Evolutionary conservation across 441 rosid species (phyloP), one percentile per base, ranked within the genome.

Genomic region (Aleurites moluccanus): DNA sequence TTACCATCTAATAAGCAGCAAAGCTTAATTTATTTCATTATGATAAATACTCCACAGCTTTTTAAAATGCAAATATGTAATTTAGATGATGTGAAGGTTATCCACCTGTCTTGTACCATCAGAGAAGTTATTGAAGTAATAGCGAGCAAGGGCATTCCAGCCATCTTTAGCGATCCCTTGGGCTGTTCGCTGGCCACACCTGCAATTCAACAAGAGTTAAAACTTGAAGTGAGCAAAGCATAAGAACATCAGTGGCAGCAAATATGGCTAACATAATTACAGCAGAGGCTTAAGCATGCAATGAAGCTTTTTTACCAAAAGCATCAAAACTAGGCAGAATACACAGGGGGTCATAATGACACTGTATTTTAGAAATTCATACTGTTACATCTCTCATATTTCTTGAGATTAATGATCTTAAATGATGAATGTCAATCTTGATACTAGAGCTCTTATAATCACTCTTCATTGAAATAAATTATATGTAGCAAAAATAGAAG

Each of bases 91-190:
- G 50, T 13, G 33, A 76, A 80, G 75, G 27, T 69, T 62, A 20
- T 78, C n/a, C 66, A 88, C 97, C 91, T 89, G 94, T 81, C 80
- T 96, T 70, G 86, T 92, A 85, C 99, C 99, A 82, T 96, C 99
- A 44, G 83, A 80, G 77, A 96, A 96, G 81, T 96, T 96, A 78
- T 96, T 96, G 75, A 92, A 85, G 81, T 96, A 96, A 79, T 96
- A 96, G 76, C 99, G 99, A 61, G 73, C 78, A 64, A 96, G 95
- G 62, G 99, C 83, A 79, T 92, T 92, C 83, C 79, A 76, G 28
- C 97, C 91, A 67, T 96, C 99, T 21, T 96, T 92, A 73, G 86
- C 60, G 63, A 96, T 91, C 64, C 99, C 99, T 69, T 92, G 92
- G 69, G 85, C 71, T 52, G 98, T 92, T 77, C 98, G 89, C 81